phyloP scores from a whole-genome alignment of 2,329 filamentous ascomycete genomes.

The Neofusicoccum sp. region DNA sequence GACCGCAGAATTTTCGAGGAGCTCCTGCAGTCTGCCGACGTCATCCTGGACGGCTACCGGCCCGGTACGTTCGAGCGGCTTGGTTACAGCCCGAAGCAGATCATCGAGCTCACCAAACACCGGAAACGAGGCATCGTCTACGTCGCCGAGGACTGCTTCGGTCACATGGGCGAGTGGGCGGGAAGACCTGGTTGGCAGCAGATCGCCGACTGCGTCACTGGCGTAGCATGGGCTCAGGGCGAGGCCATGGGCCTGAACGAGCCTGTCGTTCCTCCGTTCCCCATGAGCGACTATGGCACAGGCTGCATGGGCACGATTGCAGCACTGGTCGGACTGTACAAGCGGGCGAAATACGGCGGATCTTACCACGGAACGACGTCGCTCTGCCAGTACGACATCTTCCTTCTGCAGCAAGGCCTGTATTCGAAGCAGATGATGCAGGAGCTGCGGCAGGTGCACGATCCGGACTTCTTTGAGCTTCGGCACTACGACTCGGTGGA shows the following conservation, averaged over 20 bases:
- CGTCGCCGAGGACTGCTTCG: constrained; percentile 71
- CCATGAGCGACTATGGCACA: constrained; percentile 64
- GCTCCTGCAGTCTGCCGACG: constrained; percentile 61
- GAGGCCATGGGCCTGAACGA: constrained; percentile 60
- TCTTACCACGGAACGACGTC: constrained; percentile 65
- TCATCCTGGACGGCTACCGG: constrained; percentile 68
- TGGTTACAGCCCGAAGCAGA: constrained; percentile 59
- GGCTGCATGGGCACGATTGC: constrained; percentile 70
- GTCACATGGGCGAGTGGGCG: constrained; percentile 63
- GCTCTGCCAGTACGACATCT: constrained; percentile 66
- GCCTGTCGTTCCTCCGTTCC: constrained; percentile 64
- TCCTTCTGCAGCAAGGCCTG: constrained; percentile 60
- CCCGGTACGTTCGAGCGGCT: constrained; percentile 63
- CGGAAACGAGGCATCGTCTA: constrained; percentile 65
- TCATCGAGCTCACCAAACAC: constrained; percentile 53
- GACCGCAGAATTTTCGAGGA: constrained; percentile 58
- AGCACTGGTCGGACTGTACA: constrained; percentile 62
- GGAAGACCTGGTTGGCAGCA: constrained; percentile 68
- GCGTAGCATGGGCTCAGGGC: constrained; percentile 63
- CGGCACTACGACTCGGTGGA: constrained; percentile 64
- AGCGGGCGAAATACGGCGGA: constrained; percentile 61
- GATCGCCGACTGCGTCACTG: constrained; percentile 65
- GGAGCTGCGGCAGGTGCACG: constrained; percentile 49
- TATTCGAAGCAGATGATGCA: constrained; percentile 56
- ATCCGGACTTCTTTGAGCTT: constrained; percentile 55